Percentiles rank a stretch among this genome's conserved stretches.
phyloP scores from a whole-genome alignment of 768 basidiomycete genomes.

The Lactarius deliciosus region DNA sequence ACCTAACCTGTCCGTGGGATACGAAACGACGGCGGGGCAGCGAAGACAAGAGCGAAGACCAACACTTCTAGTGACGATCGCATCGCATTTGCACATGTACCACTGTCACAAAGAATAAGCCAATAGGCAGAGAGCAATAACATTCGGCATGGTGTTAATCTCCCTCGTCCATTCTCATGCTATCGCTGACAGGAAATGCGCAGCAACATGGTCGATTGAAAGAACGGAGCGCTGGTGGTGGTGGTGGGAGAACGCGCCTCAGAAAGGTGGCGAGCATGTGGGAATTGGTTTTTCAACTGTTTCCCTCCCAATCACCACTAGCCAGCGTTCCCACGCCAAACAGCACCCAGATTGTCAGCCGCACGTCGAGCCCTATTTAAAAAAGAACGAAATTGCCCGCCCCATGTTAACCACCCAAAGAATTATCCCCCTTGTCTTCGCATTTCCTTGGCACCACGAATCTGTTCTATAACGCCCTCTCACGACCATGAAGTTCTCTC shows the following conservation, averaged over 20 bases:
- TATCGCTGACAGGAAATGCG: neutral
- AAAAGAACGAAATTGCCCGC: constrained; percentile 8
- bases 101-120: neutral
- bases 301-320: neutral
- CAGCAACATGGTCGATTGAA: neutral
- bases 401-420: neutral
- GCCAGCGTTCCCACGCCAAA: neutral
- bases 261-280: neutral
- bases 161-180: constrained; percentile 7
- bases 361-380: neutral
- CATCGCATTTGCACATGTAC: neutral
- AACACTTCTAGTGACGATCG: neutral
- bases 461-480: neutral
- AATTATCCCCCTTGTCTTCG: neutral
- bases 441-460: neutral
- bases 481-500: constrained; percentile 37
- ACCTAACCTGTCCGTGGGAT: neutral
- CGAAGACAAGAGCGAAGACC: too few species aligned
- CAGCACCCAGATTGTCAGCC: neutral
- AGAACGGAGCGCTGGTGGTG: neutral
- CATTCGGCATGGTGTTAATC: neutral
- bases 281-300: neutral
- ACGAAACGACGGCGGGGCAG: neutral
- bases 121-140: neutral
- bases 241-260: constrained; percentile 2